A percentile compares a stretch with the other conserved stretches of the same genome.
Conservation (phyloP, 768 basidiomycete species). For the Termitomyces sp. region DNA sequence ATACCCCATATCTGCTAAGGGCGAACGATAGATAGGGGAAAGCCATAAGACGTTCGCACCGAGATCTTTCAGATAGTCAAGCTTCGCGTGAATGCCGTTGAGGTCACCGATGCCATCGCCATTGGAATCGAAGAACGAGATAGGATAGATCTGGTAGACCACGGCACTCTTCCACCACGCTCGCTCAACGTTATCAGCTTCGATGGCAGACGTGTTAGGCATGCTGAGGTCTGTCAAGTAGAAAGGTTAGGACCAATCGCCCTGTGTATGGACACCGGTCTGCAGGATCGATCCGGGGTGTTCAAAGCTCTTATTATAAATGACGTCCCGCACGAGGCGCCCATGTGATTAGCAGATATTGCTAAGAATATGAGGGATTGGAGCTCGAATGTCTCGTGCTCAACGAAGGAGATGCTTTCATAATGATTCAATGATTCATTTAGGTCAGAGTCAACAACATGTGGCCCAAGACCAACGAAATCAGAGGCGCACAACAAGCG, state of each 20-base stretch:
- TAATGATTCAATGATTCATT: no score
- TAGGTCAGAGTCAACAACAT: not conserved
- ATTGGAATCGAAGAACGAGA: conserved; percentile 71
- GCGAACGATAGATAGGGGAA: conserved; percentile 67
- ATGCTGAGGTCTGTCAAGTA: not conserved
- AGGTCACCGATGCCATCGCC: conserved; percentile 67
- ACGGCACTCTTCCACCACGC: conserved; percentile 60
- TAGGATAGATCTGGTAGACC: conserved; percentile 71
- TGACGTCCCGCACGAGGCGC: not conserved
- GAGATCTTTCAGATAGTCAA: conserved; percentile 68
- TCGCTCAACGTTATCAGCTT: not conserved
- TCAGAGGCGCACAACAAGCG: not conserved
- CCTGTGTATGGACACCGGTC: not conserved
- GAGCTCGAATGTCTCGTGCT: not conserved
- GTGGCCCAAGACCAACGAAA: not conserved
- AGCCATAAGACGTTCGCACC: conserved; percentile 73
- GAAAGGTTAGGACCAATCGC: not conserved
- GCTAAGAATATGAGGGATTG: not conserved
- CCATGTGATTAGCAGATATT: not conserved
- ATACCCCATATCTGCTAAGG: conserved; percentile 69
- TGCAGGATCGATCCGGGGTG: not conserved
- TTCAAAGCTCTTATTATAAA: not conserved
- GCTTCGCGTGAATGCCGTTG: conserved; percentile 58
- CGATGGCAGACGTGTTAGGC: not conserved
- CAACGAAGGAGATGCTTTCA: no score